A percentile compares a stretch with the other conserved stretches of the same genome.
Conservation (phyloP, 2,329 filamentous ascomycete genomes). For the Chalara sp. region DNA sequence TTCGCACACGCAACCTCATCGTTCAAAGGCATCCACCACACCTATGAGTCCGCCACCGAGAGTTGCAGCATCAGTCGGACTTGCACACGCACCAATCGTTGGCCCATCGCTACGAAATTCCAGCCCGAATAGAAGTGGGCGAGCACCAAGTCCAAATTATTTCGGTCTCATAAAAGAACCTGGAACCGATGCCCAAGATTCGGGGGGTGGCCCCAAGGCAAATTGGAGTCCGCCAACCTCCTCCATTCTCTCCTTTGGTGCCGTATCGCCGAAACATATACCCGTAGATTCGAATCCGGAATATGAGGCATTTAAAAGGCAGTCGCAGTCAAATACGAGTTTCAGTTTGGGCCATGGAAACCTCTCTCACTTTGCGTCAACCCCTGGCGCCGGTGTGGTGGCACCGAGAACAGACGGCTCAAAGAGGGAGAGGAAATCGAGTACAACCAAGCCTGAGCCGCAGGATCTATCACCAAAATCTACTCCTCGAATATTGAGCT, state of each 20-base stretch:
- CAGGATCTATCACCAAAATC: no score
- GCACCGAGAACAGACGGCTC: slow-evolving; percentile 15
- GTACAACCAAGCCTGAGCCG: no score
- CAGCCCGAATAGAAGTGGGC: slow-evolving; percentile 17
- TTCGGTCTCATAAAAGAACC: slow-evolving; percentile 70
- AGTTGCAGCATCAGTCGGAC: slow-evolving; percentile 21
- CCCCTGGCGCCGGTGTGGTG: slow-evolving; percentile 14
- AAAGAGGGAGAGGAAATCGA: no score
- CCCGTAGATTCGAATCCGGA: slow-evolving; percentile 71
- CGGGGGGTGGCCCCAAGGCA: slow-evolving; percentile 54
- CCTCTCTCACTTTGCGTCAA: slow-evolving; percentile 39
- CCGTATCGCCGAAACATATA: slow-evolving; percentile 61
- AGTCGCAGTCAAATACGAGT: slow-evolving; percentile 58
- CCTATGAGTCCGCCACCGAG: slow-evolving; percentile 15
- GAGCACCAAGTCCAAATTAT: slow-evolving; percentile 72
- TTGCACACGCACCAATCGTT: slow-evolving; percentile 15
- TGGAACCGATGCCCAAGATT: slow-evolving; percentile 53
- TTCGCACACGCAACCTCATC: slow-evolving; percentile 18
- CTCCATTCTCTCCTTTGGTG: slow-evolving; percentile 62
- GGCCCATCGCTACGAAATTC: slow-evolving; percentile 19
- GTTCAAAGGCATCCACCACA: slow-evolving; percentile 14
- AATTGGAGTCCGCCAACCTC: slow-evolving; percentile 72
- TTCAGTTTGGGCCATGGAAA: slow-evolving; percentile 39
- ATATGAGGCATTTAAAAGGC: slow-evolving; percentile 72
- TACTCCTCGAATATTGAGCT: slow-evolving; percentile 7